These are phyloP conservation scores for Lenzites betulinus DNA, from an alignment of 768 basidiomycete genomes.

Conservation along the genomic window DNA sequence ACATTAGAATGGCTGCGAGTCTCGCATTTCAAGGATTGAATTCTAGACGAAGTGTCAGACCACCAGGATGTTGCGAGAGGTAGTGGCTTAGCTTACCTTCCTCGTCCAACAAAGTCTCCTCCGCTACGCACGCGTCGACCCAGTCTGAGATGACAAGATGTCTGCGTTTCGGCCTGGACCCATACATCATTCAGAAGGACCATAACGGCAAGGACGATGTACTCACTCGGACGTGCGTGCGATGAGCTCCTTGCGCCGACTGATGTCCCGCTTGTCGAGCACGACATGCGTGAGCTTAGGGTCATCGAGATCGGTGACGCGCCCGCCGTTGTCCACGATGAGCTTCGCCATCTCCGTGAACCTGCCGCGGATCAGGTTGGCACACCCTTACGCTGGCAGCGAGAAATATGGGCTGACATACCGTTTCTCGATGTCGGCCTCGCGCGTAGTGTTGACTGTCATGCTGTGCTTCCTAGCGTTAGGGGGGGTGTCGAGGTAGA, in stretches of 20 bases:
- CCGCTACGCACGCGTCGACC: constrained; percentile 78
- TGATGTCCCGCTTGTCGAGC: constrained; percentile 79
- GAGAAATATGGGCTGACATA: constrained; percentile 30
- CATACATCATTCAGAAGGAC: not conserved
- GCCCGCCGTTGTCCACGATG: constrained; percentile 74
- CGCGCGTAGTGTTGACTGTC: constrained; percentile 53
- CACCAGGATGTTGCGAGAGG: not conserved
- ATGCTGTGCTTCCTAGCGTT: constrained; percentile 73
- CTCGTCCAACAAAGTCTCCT: constrained; percentile 81
- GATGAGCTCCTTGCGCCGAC: constrained; percentile 69
- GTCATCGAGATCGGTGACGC: constrained; percentile 65
- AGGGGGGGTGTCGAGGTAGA: constrained; percentile 83
- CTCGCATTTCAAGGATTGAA: not conserved
- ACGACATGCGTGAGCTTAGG: constrained; percentile 86
- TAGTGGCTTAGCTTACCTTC: constrained; percentile 55
- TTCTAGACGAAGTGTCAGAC: not conserved
- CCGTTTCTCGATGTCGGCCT: constrained; percentile 56
- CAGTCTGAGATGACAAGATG: constrained; percentile 79
- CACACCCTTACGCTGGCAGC: not conserved
- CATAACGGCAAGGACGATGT: not conserved
- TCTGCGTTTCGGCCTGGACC: constrained; percentile 74
- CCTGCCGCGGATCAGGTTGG: constrained; percentile 41
- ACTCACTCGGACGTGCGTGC: constrained; percentile 71
- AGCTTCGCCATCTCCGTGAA: constrained; percentile 51
- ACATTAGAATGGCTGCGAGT: too few species aligned